These are phyloP conservation scores for Saposhnikovia divaricata DNA, from an alignment of 129 eudicot species.

Conservation along the genomic window DNA sequence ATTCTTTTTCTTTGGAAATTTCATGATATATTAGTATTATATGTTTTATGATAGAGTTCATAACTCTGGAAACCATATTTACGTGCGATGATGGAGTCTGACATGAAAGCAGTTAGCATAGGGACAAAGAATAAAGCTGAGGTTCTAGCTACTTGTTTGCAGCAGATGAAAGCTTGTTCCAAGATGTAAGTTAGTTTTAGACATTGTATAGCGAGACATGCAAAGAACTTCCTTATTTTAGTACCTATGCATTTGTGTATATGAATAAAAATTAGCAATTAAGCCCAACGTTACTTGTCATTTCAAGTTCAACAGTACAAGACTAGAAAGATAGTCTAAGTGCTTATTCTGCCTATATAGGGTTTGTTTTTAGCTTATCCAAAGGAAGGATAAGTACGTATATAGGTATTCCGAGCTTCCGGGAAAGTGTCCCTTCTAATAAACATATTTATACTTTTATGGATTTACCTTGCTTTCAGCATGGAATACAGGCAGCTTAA, in stretches of 20 bases:
- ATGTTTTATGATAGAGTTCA: too few relatives aligned
- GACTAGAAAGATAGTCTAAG: not conserved
- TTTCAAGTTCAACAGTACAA: not conserved
- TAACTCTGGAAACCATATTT: conserved; percentile 95
- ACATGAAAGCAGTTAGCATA: conserved; percentile 84
- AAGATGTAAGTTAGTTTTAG: conserved; percentile 50
- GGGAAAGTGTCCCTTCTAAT: not conserved
- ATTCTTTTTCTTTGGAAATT: not conserved
- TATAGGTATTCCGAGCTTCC: too few relatives aligned
- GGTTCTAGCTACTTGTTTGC: conserved; percentile 69
- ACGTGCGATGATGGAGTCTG: conserved; percentile 82
- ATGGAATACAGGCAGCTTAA: too few relatives aligned
- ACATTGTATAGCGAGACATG: not conserved
- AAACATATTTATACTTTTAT: too few relatives aligned
- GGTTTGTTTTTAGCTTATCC: too few relatives aligned
- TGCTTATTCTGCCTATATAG: not conserved
- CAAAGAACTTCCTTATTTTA: not conserved
- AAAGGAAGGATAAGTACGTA: too few relatives aligned
- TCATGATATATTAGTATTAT: too few relatives aligned
- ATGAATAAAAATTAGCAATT: not conserved
- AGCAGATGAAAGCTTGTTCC: conserved; percentile 79
- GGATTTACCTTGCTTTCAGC: too few relatives aligned
- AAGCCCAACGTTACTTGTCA: not conserved
- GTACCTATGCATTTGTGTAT: not conserved
- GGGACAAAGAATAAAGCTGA: conserved; percentile 72